phyloP scores from a whole-genome alignment of 2,329 filamentous ascomycete genomes.

The Cadophora sp. region DNA sequence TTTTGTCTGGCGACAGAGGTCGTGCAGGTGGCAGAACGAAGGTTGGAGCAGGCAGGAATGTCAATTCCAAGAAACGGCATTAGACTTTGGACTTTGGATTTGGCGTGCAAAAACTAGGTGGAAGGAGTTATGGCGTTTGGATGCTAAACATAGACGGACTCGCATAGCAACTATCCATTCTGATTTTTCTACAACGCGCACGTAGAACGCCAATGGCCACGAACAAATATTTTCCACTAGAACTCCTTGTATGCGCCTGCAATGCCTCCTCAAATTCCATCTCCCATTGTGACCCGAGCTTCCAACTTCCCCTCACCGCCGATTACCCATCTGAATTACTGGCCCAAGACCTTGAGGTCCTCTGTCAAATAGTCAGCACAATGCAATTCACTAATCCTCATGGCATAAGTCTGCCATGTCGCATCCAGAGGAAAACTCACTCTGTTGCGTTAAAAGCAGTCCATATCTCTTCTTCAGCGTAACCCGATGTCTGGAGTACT shows the following conservation, averaged over 20 bases:
- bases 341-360: conserved; percentile 52
- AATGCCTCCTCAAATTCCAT: conserved; percentile 20
- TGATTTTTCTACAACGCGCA: conserved; percentile 27
- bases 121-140: conserved; percentile 25
- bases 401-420: background rate
- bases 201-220: conserved; percentile 19
- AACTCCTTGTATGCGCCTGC: conserved; percentile 37
- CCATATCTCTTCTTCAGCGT: conserved; percentile 94
- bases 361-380: conserved; percentile 42
- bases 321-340: conserved; percentile 38
- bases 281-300: background rate
- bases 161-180: conserved; percentile 28
- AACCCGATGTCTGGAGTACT: conserved; percentile 95
- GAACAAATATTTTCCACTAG: conserved; percentile 23
- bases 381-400: background rate
- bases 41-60: conserved; percentile 83
- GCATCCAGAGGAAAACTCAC: conserved; percentile 45
- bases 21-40: conserved; percentile 71
- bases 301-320: background rate
- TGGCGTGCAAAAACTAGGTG: conserved; percentile 22
- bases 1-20: conserved; percentile 80
- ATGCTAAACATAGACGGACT: conserved; percentile 17
- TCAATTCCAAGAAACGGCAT: conserved; percentile 79
- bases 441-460: conserved; percentile 83
- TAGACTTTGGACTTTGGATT: conserved; percentile 30